phyloP scores from a whole-genome alignment of 139 green algal species.

The Ostreobium quekettii region DNA sequence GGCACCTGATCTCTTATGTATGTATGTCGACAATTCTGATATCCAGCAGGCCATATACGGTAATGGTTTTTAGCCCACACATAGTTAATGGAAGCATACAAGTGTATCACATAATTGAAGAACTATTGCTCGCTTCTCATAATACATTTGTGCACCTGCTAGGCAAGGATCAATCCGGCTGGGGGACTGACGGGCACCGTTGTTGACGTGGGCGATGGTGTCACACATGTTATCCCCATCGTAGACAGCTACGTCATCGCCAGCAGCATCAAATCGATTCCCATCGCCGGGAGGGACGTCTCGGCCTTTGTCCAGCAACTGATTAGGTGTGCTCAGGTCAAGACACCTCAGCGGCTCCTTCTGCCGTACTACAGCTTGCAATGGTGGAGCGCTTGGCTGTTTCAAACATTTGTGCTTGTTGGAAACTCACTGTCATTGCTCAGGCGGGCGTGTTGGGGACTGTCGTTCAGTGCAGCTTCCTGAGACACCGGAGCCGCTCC shows the following conservation, averaged over 20 bases:
- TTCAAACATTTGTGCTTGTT: too few relatives aligned
- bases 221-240: constrained; percentile 68
- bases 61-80: not conserved
- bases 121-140: not conserved
- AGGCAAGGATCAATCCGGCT: not conserved
- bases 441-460: too few relatives aligned
- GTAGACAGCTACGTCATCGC: constrained; percentile 68
- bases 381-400: too few relatives aligned
- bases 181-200: constrained; percentile 57
- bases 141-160: not conserved
- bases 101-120: not conserved
- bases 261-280: constrained; percentile 48
- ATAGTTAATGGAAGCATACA: not conserved
- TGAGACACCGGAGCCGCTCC: too few relatives aligned
- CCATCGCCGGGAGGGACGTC: constrained; percentile 54
- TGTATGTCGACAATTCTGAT: too few relatives aligned
- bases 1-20: too few relatives aligned
- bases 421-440: too few relatives aligned
- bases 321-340: too few relatives aligned
- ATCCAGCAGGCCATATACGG: constrained; percentile 2
- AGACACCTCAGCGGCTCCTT: too few relatives aligned
- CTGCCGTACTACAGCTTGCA: too few relatives aligned
- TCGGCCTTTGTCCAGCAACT: constrained; percentile 46
- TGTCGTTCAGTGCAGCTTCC: too few relatives aligned
- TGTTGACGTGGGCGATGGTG: constrained; percentile 66